A percentile compares a stretch with the other conserved stretches of the same genome.
phyloP scores from a whole-genome alignment of 169 alveolate genomes.

The Plasmodium inui region DNA sequence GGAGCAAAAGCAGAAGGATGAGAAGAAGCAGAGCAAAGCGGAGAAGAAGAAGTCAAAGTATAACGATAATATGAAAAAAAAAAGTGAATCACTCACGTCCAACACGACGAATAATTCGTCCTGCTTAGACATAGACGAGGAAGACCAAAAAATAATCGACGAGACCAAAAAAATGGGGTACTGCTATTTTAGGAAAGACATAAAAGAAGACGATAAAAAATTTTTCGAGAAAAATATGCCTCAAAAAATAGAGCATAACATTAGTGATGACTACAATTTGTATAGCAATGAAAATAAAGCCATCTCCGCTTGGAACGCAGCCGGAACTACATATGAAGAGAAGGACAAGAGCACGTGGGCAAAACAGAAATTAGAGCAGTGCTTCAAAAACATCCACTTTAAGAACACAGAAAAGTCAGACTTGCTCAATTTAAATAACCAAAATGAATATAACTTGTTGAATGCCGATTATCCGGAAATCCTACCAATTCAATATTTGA shows the following conservation, averaged over 20 bases:
- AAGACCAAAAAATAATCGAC: slow-evolving; percentile 86
- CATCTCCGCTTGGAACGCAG: slow-evolving; percentile 89
- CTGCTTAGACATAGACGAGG: slow-evolving; percentile 86
- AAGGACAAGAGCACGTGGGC: slow-evolving; percentile 82
- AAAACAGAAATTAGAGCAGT: slow-evolving; percentile 67
- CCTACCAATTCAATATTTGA: slow-evolving; percentile 62
- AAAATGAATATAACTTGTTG: slow-evolving; percentile 78
- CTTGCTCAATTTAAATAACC: slow-evolving; percentile 72
- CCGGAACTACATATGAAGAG: slow-evolving; percentile 90
- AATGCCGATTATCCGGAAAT: slow-evolving; percentile 44
- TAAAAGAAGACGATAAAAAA: slow-evolving; percentile 68
- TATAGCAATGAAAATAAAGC: slow-evolving; percentile 43
- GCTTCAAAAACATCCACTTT: slow-evolving; percentile 71
- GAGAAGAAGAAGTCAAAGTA: slow-evolving; percentile 16
- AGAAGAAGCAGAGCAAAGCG: slow-evolving; percentile 64
- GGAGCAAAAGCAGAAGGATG: slow-evolving; percentile 78
- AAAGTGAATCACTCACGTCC: slow-evolving; percentile 37
- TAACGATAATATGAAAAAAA: slow-evolving; percentile 12
- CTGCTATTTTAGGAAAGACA: slow-evolving; percentile 87
- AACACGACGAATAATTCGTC: slow-evolving; percentile 73
- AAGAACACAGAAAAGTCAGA: slow-evolving; percentile 75
- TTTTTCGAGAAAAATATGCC: slow-evolving; percentile 61
- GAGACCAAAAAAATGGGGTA: slow-evolving; percentile 91
- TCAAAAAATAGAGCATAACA: slow-evolving; percentile 68
- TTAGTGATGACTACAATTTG: slow-evolving; percentile 31